Conservation (phyloP, 805 yeast species). For the Zygosaccharomyces siamensis region DNA sequence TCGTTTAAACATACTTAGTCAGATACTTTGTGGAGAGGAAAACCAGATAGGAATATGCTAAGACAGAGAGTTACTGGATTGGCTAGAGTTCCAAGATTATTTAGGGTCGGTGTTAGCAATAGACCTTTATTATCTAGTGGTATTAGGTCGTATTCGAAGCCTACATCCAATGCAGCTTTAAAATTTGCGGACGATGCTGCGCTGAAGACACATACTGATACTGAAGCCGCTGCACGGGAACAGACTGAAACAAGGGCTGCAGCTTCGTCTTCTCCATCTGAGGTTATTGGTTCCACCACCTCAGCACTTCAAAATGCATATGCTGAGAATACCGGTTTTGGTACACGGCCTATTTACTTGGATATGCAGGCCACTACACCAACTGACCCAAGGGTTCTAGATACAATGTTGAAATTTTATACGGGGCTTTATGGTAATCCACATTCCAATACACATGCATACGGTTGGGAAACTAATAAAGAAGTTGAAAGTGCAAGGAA, state of each 20-base stretch:
- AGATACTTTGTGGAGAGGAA: background rate
- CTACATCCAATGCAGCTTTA: constrained; percentile 28
- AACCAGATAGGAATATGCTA: background rate
- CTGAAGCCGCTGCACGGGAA: constrained; percentile 31
- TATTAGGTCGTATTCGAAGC: constrained; percentile 10
- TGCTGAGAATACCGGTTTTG: constrained; percentile 42
- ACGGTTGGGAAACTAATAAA: constrained; percentile 97
- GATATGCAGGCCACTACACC: constrained; percentile 99
- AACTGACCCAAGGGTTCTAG: constrained; percentile 92
- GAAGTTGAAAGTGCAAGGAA: constrained; percentile 85
- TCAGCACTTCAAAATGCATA: constrained; percentile 38
- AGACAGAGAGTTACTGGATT: constrained; percentile 8
- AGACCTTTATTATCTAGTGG: background rate
- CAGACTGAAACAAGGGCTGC: constrained; percentile 24
- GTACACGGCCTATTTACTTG: constrained; percentile 86
- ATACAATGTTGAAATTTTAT: constrained; percentile 75
- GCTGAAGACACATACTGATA: constrained; percentile 34
- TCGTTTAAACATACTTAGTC: background rate
- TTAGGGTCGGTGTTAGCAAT: background rate
- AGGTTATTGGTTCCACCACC: constrained; percentile 26
- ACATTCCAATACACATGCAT: constrained; percentile 92
- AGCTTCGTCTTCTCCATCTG: constrained; percentile 14
- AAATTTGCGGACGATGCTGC: constrained; percentile 25
- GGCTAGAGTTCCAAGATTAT: background rate
- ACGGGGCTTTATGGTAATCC: constrained; percentile 98